A percentile compares a stretch with the other conserved stretches of the same genome.
Conservation (phyloP, 2,329 filamentous ascomycete genomes). For the Penicillium sumatraense region DNA sequence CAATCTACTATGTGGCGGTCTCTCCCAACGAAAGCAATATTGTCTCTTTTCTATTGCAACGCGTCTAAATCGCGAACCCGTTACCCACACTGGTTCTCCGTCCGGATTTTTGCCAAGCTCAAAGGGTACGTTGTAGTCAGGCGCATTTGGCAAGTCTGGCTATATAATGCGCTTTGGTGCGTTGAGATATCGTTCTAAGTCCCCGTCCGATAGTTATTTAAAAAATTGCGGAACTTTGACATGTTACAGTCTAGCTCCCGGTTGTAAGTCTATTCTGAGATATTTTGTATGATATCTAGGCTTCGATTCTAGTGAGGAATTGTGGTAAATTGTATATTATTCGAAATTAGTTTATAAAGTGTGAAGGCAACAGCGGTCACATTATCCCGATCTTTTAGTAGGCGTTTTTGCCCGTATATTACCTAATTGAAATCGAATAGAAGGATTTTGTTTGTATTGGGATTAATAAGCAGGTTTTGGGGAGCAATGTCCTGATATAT, state of each 20-base stretch:
- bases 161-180: slow-evolving; percentile 20
- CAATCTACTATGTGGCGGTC: slow-evolving; percentile 15
- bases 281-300: slow-evolving; percentile 26
- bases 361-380: slow-evolving; percentile 29
- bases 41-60: slow-evolving; percentile 20
- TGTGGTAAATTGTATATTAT: slow-evolving; percentile 27
- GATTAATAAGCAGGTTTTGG: slow-evolving; percentile 35
- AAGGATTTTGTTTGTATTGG: slow-evolving; percentile 22
- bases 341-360: slow-evolving; percentile 33
- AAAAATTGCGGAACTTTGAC: slow-evolving; percentile 20
- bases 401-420: slow-evolving; percentile 18
- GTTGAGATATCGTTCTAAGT: slow-evolving; percentile 24
- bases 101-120: slow-evolving; percentile 13
- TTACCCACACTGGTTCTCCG: slow-evolving; percentile 16
- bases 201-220: slow-evolving; percentile 18
- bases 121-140: slow-evolving; percentile 23
- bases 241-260: slow-evolving; percentile 22
- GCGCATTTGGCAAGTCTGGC: slow-evolving; percentile 16
- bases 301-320: slow-evolving; percentile 30
- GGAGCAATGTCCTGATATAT: slow-evolving; percentile 40
- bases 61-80: slow-evolving; percentile 10
- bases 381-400: slow-evolving; percentile 28
- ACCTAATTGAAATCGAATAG: slow-evolving; percentile 33
- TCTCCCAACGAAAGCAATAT: slow-evolving; percentile 26
- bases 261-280: slow-evolving; percentile 18